These are phyloP conservation scores for Pharus latifolius DNA, from an alignment of 176 grass and related monocot genomes.

Conservation along the genomic window DNA sequence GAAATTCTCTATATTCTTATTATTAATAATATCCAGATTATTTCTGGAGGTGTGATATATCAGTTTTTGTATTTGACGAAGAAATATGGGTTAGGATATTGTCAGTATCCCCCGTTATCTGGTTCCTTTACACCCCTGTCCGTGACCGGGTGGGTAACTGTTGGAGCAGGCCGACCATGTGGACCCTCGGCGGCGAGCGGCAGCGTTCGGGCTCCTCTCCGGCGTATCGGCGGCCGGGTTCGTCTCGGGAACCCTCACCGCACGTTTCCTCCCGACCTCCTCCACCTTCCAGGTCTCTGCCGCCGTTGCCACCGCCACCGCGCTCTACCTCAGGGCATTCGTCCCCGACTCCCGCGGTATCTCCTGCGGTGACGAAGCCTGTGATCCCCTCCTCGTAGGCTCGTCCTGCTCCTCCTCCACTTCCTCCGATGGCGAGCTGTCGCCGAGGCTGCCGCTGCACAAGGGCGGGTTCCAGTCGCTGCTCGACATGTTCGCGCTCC, in stretches of 20 bases:
- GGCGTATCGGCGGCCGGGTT: constrained; percentile 66
- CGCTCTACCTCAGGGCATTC: constrained; percentile 56
- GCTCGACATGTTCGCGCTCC: constrained; percentile 52
- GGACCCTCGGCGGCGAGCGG: constrained; percentile 32
- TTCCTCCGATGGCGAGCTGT: constrained; percentile 26
- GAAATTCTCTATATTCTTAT: too few species aligned
- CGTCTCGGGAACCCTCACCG: constrained; percentile 61
- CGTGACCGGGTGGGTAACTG: too few species aligned
- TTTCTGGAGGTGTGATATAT: too few species aligned
- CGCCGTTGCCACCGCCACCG: constrained; percentile 25
- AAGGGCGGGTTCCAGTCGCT: constrained; percentile 42
- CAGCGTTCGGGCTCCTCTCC: constrained; percentile 61
- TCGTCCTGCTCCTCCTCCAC: constrained; percentile 9
- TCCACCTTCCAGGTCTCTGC: constrained; percentile 70
- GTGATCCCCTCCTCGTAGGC: constrained; percentile 31
- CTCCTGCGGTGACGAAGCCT: constrained; percentile 36
- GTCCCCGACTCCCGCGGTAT: constrained; percentile 40
- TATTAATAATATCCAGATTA: too few species aligned
- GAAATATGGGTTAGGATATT: too few species aligned
- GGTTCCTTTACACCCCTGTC: too few species aligned
- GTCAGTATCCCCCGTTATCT: too few species aligned
- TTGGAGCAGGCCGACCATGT: constrained; percentile 66
- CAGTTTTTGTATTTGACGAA: too few species aligned
- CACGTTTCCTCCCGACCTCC: constrained; percentile 76
- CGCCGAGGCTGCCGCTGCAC: constrained; percentile 20